Evolutionary conservation across 805 yeast species (phyloP).

Genomic region (Metschnikowia matae): DNA sequence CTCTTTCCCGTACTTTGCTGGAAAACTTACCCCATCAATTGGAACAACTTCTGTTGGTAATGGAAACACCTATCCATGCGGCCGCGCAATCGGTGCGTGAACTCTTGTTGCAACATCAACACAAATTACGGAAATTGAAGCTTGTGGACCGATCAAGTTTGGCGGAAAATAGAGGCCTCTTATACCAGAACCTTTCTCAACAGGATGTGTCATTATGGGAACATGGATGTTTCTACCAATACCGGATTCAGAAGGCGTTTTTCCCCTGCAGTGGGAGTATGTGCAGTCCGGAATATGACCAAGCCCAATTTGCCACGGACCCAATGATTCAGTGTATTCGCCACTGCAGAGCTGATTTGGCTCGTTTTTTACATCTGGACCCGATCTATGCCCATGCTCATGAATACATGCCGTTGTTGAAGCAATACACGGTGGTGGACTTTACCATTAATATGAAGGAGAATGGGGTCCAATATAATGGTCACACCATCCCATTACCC

Average conservation of each 20-base stretch:
- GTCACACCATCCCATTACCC: neutral
- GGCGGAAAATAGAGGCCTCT: neutral
- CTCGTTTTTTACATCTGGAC: constrained; percentile 1
- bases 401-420: constrained; percentile 3
- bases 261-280: constrained; percentile 4
- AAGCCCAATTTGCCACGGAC: constrained; percentile 6
- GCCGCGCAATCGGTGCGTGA: constrained; percentile 3
- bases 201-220: constrained; percentile 7
- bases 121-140: constrained; percentile 2
- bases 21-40: constrained; percentile 8
- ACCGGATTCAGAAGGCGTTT: constrained; percentile 4
- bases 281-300: constrained; percentile 3
- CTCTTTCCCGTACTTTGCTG: neutral
- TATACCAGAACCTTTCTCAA: constrained; percentile 5
- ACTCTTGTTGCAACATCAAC: constrained; percentile 6
- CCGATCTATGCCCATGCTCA: constrained; percentile 3
- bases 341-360: neutral
- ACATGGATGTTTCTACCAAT: constrained; percentile 9
- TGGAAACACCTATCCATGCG: constrained; percentile 8
- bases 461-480: constrained; percentile 7
- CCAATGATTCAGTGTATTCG: constrained; percentile 5
- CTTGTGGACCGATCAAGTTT: constrained; percentile 7
- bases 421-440: constrained; percentile 5
- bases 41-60: constrained; percentile 3
- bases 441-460: constrained; percentile 7